These are phyloP conservation scores for Pichia sp. DNA, from an alignment of 1,139 yeast genomes.

Conservation along the genomic window DNA sequence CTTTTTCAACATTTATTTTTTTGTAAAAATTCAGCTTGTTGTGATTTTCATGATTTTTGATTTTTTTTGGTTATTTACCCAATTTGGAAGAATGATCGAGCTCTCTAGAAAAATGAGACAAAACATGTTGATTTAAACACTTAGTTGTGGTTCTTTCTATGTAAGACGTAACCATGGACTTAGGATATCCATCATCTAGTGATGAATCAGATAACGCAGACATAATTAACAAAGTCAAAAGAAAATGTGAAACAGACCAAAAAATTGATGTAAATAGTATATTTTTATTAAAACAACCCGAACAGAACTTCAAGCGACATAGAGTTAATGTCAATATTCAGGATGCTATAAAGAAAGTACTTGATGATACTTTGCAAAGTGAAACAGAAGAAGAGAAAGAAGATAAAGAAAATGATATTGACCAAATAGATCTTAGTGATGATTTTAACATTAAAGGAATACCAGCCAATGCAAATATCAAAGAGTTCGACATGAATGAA, in stretches of 20 bases:
- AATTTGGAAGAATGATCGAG: neutral
- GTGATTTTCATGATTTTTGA: too few relatives aligned
- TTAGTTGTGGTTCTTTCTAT: neutral
- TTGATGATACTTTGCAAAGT: neutral
- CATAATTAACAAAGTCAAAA: neutral
- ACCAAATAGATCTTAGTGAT: neutral
- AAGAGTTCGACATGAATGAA: slow-evolving; percentile 22
- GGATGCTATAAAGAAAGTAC: neutral
- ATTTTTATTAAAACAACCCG: neutral
- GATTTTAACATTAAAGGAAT: neutral
- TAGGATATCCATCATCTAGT: slow-evolving; percentile 5
- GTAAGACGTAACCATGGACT: neutral
- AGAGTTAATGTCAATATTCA: neutral
- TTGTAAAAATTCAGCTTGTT: too few relatives aligned
- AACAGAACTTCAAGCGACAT: neutral
- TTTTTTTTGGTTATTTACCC: too few relatives aligned
- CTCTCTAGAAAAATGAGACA: neutral
- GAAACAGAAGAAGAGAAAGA: neutral
- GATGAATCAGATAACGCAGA: slow-evolving; percentile 1
- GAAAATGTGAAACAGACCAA: neutral
- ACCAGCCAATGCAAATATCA: slow-evolving; percentile 10
- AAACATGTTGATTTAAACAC: neutral
- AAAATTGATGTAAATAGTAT: neutral
- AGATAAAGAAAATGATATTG: neutral
- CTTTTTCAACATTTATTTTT: too few relatives aligned